Evolutionary conservation across 768 basidiomycete species (phyloP).

Genomic region (Boletus rubroflammeus): DNA sequence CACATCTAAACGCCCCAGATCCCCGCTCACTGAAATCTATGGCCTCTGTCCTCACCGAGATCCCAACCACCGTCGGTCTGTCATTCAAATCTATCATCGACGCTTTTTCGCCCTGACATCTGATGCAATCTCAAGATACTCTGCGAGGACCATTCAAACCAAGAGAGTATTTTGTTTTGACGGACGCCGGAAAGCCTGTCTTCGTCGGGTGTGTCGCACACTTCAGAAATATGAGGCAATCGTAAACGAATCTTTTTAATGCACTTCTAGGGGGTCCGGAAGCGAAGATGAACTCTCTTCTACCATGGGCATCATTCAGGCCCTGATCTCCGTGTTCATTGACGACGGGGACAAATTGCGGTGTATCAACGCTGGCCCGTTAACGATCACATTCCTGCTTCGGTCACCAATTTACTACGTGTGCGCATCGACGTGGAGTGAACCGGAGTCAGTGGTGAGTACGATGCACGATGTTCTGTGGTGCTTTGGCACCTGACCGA

Average conservation of each 20-base stretch:
- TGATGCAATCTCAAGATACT: conserved; percentile 5
- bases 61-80: conserved; percentile 25
- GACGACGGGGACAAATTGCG: conserved; percentile 87
- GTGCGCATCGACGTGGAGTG: conserved; percentile 88
- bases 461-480: not conserved
- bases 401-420: conserved; percentile 89
- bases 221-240: not conserved
- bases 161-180: conserved; percentile 88
- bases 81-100: conserved; percentile 4
- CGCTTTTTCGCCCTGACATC: conserved; percentile 2
- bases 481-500: conserved; percentile 23
- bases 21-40: conserved; percentile 11
- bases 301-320: conserved; percentile 90
- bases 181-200: conserved; percentile 97
- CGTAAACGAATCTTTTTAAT: not conserved
- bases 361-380: conserved; percentile 78
- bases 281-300: conserved; percentile 65
- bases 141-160: conserved; percentile 36
- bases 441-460: conserved; percentile 93
- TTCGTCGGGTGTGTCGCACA: conserved; percentile 65
- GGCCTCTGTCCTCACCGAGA: conserved; percentile 33
- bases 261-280: conserved; percentile 42
- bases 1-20: conserved; percentile 9
- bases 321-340: conserved; percentile 91
- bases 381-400: conserved; percentile 81